Base-by-base conservation (phyloP, 163 green algal species). In the Prototheca wickerhamii region DNA sequence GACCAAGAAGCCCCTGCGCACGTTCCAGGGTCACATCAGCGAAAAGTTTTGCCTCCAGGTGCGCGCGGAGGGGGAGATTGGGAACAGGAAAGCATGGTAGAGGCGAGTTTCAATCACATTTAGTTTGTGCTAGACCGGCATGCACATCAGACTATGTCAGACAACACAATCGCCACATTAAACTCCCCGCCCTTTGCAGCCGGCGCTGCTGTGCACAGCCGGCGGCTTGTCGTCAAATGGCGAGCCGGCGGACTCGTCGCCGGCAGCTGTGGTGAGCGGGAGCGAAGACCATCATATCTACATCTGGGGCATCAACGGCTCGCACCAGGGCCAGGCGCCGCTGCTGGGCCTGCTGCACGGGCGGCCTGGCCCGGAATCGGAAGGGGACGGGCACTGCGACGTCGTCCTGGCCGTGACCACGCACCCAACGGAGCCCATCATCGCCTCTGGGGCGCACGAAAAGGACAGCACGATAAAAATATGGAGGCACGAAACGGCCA, bases 11-110 rank as follows among this genome's bases (percentile, higher is more conserved):
- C 40, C 75, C 3, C 66, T 69, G 51, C 80, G 77, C 60, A 76
- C 63, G 4, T 89, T 87, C 73, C 42, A 64, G 20, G 87, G 85
- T 0, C 88, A 96, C 74, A 60, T 56, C 8, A 95, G 93, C 76
- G 74, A 75, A 21, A 69, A 80, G 51, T 87, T 72, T 60, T 91
- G 79, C 76, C 42, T 83, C 26, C 67, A 73, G 64, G 64, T 56
- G 30, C 26, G 23, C 3, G 2, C 40, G 2, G 6, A 28, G 15
- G 5, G 8, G 12, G 65, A 81, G 37, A 74, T 70, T 4, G 67
- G 63, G 35, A 85, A 87, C 51, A 76, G 69, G 3, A 42, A 67
- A 68, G 59, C 26, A 76, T 65, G 46, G 25, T 30, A 18, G 28
- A 40, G 25, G 21, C 46, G 31, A 25, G 49, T 72, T 29, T 59